phyloP scores from a whole-genome alignment of 805 yeast species.

The Lachancea kluyveri region DNA sequence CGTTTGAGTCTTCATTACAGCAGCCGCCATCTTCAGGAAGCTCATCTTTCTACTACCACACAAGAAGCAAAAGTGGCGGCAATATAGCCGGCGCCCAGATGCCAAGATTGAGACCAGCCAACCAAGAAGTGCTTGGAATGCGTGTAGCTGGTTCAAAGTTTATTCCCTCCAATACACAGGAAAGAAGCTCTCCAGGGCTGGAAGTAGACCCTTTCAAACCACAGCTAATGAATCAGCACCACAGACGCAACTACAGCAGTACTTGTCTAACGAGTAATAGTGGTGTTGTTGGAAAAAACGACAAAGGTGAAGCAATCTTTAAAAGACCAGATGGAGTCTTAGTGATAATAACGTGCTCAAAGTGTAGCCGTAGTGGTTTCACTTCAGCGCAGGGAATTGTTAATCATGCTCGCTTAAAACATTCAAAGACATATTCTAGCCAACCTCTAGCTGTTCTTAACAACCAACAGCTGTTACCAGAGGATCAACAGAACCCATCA shows the following conservation, averaged over 20 bases:
- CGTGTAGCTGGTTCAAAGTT: conserved; percentile 15
- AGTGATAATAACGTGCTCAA: conserved; percentile 61
- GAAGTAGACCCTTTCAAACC: conserved; percentile 16
- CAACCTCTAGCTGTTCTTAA: conserved; percentile 70
- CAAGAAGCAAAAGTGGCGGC: conserved; percentile 30
- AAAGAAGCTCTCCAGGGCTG: conserved; percentile 4
- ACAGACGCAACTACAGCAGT: conserved; percentile 29
- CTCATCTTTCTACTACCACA: conserved; percentile 20
- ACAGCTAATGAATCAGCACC: conserved; percentile 25
- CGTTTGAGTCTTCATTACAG: background rate
- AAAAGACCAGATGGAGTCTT: conserved; percentile 65
- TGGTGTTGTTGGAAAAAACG: conserved; percentile 40
- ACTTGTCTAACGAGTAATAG: conserved; percentile 40
- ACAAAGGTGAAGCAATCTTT: conserved; percentile 45
- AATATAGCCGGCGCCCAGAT: conserved; percentile 7
- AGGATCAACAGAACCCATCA: conserved; percentile 20
- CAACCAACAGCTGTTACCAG: conserved; percentile 48
- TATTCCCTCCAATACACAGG: conserved; percentile 5
- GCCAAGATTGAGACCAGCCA: conserved; percentile 15
- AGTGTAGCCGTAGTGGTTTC: conserved; percentile 62
- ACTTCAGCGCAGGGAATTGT: conserved; percentile 77
- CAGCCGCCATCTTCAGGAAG: conserved; percentile 13
- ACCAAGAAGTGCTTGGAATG: conserved; percentile 14
- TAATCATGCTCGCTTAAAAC: conserved; percentile 72
- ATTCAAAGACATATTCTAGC: conserved; percentile 59